A percentile compares a stretch with the other conserved stretches of the same genome.
Conservation (phyloP, 2,329 filamentous ascomycete species). For the Colletotrichum ledebouriae region DNA sequence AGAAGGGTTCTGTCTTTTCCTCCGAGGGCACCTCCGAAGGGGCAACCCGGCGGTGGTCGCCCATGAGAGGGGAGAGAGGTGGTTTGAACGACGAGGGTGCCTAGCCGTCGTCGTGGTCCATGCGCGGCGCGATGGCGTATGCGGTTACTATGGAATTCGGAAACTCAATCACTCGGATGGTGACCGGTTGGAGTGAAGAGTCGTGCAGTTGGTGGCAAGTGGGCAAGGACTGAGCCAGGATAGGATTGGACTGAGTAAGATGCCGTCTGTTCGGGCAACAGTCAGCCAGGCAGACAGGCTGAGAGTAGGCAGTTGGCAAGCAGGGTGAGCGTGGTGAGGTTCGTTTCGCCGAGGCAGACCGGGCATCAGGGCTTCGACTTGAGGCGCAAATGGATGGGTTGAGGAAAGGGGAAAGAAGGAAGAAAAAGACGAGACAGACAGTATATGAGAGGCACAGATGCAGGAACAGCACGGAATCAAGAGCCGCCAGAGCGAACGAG, state of each 20-base stretch:
- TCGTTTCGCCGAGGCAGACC: slow-evolving; percentile 5
- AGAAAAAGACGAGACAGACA: slow-evolving; percentile 35
- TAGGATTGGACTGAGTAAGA: slow-evolving; percentile 18
- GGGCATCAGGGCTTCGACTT: not conserved
- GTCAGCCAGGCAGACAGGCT: slow-evolving; percentile 22
- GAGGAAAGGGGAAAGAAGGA: slow-evolving; percentile 35
- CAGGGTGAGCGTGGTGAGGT: slow-evolving; percentile 29
- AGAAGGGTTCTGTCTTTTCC: slow-evolving; percentile 71
- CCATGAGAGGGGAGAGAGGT: slow-evolving; percentile 54
- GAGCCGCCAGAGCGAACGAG: slow-evolving; percentile 40
- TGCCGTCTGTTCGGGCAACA: slow-evolving; percentile 26
- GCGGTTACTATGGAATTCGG: slow-evolving; percentile 18
- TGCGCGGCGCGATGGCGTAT: slow-evolving; percentile 40
- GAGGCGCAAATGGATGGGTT: slow-evolving; percentile 3
- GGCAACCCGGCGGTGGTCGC: slow-evolving; percentile 59
- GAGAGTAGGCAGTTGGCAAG: not conserved
- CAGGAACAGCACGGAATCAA: slow-evolving; percentile 45
- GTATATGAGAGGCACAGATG: slow-evolving; percentile 46
- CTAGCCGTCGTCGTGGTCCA: slow-evolving; percentile 41
- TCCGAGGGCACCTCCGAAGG: slow-evolving; percentile 56
- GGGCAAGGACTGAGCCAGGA: slow-evolving; percentile 9
- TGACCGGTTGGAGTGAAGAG: slow-evolving; percentile 1
- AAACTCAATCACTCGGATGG: not conserved
- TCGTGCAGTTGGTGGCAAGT: slow-evolving; percentile 3
- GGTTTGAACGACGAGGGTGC: slow-evolving; percentile 44